Evolutionary conservation across 768 basidiomycete species (phyloP).

Genomic region (Pleurotus giganteus): DNA sequence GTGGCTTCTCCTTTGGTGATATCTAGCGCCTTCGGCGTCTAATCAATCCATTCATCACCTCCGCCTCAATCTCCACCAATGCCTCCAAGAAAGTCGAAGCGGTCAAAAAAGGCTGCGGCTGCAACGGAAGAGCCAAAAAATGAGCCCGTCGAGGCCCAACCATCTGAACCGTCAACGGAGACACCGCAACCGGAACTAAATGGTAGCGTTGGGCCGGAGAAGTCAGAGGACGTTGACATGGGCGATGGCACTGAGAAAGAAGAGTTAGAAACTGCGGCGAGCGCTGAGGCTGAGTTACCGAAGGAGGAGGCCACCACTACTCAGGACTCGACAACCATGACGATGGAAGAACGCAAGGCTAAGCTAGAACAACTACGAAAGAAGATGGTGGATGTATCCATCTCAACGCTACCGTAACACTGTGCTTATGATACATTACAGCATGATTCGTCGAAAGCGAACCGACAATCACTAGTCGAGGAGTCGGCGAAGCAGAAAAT

Average conservation of each 20-base stretch:
- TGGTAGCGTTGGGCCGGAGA: neutral
- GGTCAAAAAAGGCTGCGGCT: neutral
- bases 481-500: constrained; percentile 79
- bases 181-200: neutral
- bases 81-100: constrained; percentile 2
- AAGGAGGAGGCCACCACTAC: constrained; percentile 21
- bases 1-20: too few relatives aligned
- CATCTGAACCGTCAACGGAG: neutral
- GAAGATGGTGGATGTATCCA: constrained; percentile 78
- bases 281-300: constrained; percentile 19
- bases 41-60: neutral
- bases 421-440: constrained; percentile 25
- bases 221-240: neutral
- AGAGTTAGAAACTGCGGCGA: constrained; percentile 19
- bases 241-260: neutral
- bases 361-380: constrained; percentile 75
- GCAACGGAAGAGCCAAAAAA: neutral
- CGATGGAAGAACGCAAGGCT: constrained; percentile 71
- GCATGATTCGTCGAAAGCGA: constrained; percentile 78
- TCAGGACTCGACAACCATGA: too few relatives aligned
- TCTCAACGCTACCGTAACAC: neutral
- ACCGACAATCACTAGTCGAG: constrained; percentile 81
- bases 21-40: neutral
- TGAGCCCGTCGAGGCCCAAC: neutral
- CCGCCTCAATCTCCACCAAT: neutral